Evolutionary conservation across 1,284 basidiomycete genomes (phyloP).

Genomic region (Irpex sp.): DNA sequence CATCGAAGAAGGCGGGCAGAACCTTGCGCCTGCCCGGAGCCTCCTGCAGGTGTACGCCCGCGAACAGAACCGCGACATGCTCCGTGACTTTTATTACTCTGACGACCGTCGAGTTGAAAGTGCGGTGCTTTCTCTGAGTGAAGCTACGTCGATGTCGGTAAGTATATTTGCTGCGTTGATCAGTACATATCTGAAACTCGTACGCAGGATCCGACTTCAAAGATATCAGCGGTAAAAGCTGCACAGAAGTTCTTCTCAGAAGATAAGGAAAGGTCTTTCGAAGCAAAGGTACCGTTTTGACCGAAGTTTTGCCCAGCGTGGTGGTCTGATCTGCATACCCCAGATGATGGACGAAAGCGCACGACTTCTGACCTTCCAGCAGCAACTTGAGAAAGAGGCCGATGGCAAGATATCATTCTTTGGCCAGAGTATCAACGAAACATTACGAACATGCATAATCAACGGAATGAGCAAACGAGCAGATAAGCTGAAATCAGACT

Average conservation of each 20-base stretch:
- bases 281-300: conserved; percentile 69
- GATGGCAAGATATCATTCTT: conserved; percentile 76
- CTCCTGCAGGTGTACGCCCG: conserved; percentile 86
- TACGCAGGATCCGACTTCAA: conserved; percentile 62
- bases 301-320: neutral
- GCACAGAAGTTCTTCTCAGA: conserved; percentile 94
- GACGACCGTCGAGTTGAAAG: conserved; percentile 94
- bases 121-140: conserved; percentile 82
- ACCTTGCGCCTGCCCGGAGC: conserved; percentile 68
- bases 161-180: conserved; percentile 18
- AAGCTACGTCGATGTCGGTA: conserved; percentile 65
- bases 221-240: conserved; percentile 69
- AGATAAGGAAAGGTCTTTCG: conserved; percentile 87
- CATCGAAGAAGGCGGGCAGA: conserved; percentile 83
- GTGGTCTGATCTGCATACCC: neutral
- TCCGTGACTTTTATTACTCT: conserved; percentile 96
- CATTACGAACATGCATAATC: conserved; percentile 71
- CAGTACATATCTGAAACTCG: neutral
- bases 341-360: conserved; percentile 90
- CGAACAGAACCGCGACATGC: conserved; percentile 87
- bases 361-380: conserved; percentile 76
- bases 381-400: conserved; percentile 83
- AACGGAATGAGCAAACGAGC: conserved; percentile 82
- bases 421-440: conserved; percentile 81
- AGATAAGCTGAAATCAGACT: conserved; percentile 82